phyloP scores from a whole-genome alignment of 257 asterid genomes.

The Solanum lignicaule region DNA sequence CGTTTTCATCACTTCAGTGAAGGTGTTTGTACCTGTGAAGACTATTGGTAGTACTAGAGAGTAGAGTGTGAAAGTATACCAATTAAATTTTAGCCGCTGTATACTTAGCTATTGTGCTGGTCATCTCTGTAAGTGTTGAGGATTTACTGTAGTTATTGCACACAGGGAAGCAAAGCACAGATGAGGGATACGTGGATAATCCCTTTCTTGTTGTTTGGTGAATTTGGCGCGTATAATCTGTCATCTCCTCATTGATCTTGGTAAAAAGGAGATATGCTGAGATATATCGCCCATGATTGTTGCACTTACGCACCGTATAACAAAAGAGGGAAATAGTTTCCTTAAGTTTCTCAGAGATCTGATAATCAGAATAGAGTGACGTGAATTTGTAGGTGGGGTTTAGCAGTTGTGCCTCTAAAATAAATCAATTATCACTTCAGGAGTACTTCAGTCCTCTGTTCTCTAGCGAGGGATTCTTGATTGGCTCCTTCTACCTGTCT shows the following conservation, averaged over 20 bases:
- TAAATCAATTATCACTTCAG: not conserved
- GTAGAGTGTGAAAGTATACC: not conserved
- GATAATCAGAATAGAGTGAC: not conserved
- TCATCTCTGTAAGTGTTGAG: not conserved
- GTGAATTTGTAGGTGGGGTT: too few relatives aligned
- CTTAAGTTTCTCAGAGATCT: not conserved
- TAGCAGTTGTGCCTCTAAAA: too few relatives aligned
- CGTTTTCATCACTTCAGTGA: constrained; percentile 81
- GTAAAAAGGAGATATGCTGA: not conserved
- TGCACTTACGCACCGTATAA: not conserved
- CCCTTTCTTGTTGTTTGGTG: not conserved
- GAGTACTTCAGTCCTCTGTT: not conserved
- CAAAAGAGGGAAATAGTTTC: not conserved
- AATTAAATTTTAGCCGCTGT: not conserved
- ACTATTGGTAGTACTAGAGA: constrained; percentile 52
- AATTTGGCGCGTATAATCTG: not conserved
- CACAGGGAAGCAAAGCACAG: not conserved
- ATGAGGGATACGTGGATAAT: not conserved
- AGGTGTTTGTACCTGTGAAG: constrained; percentile 84
- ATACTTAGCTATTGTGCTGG: not conserved
- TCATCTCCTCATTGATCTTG: not conserved
- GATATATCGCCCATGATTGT: not conserved
- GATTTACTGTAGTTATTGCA: not conserved
- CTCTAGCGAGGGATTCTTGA: not conserved
- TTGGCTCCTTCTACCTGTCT: not conserved